These are phyloP conservation scores for Ceratocystis cacaofunesta DNA, from an alignment of 2,329 filamentous ascomycete genomes.

Conservation along the genomic window DNA sequence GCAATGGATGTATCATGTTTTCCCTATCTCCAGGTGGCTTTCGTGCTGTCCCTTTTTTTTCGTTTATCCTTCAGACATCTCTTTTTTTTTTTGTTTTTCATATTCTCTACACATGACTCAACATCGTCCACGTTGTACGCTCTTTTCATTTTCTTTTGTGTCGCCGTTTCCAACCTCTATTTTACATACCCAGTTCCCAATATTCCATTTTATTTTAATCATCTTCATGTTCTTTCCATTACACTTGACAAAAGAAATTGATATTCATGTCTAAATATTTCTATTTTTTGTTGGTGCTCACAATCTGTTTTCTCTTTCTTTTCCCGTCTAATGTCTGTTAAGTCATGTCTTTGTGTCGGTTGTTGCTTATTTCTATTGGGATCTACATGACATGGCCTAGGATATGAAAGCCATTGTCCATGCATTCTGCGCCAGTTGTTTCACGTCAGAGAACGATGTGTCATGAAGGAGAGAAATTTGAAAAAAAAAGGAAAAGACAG, in stretches of 20 bases:
- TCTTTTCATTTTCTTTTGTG: not conserved
- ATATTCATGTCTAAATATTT: not conserved
- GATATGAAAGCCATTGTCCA: not conserved
- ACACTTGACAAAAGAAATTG: not conserved
- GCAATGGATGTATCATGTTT: not conserved
- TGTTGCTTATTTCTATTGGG: not conserved
- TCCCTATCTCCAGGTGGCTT: constrained; percentile 1
- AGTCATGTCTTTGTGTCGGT: not conserved
- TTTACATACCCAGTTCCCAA: not conserved
- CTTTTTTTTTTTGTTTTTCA: not conserved
- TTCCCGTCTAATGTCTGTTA: not conserved
- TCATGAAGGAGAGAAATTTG: not conserved
- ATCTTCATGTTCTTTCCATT: not conserved
- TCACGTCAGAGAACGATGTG: not conserved
- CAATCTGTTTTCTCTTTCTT: not conserved
- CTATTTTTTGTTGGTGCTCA: not conserved
- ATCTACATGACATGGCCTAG: not conserved
- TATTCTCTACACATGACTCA: not conserved
- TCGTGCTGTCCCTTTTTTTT: not conserved
- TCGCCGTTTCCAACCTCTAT: not conserved
- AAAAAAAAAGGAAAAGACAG: not conserved
- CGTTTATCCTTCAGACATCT: not conserved
- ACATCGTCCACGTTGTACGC: not conserved
- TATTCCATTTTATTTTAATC: not conserved
- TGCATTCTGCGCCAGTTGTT: not conserved